These are phyloP conservation scores for Metschnikowia shivogae DNA, from an alignment of 805 yeast genomes.

Conservation along the genomic window DNA sequence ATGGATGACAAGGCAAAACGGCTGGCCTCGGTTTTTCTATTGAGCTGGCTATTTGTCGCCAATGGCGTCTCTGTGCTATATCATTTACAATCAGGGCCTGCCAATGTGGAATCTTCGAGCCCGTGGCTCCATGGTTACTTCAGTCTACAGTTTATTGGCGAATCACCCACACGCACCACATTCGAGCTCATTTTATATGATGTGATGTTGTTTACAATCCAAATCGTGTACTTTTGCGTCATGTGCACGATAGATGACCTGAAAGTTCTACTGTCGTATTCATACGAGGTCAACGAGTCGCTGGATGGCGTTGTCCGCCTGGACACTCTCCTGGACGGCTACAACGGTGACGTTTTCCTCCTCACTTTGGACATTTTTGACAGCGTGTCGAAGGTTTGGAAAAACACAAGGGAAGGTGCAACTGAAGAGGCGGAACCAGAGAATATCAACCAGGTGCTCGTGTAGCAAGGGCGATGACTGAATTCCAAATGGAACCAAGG, in stretches of 20 bases:
- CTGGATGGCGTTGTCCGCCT: slow-evolving; percentile 13
- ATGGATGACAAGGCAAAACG: slow-evolving; percentile 1
- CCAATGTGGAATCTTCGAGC: slow-evolving; percentile 14
- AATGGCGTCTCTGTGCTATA: slow-evolving; percentile 22
- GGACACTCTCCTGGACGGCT: slow-evolving; percentile 33
- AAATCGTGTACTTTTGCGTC: slow-evolving; percentile 30
- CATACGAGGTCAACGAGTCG: slow-evolving; percentile 6
- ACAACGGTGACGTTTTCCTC: slow-evolving; percentile 34
- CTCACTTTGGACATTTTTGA: slow-evolving; percentile 24
- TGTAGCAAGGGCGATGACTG: background rate
- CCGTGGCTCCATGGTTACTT: slow-evolving; percentile 30
- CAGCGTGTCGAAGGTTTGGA: slow-evolving; percentile 11
- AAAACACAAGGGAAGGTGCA: background rate
- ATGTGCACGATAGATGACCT: slow-evolving; percentile 32
- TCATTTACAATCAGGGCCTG: slow-evolving; percentile 28
- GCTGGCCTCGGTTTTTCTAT: slow-evolving; percentile 13
- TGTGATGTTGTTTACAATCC: slow-evolving; percentile 22
- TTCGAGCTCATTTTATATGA: slow-evolving; percentile 28
- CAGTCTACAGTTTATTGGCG: slow-evolving; percentile 38
- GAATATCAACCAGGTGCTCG: background rate
- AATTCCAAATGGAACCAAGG: too few relatives aligned
- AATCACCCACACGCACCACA: slow-evolving; percentile 25
- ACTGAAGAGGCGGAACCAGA: slow-evolving; percentile 1
- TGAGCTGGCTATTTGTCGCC: slow-evolving; percentile 21
- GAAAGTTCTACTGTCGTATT: slow-evolving; percentile 20